Evolutionary conservation across 2,329 filamentous ascomycete genomes (phyloP).

Genomic region (Sporothrix phasma): DNA sequence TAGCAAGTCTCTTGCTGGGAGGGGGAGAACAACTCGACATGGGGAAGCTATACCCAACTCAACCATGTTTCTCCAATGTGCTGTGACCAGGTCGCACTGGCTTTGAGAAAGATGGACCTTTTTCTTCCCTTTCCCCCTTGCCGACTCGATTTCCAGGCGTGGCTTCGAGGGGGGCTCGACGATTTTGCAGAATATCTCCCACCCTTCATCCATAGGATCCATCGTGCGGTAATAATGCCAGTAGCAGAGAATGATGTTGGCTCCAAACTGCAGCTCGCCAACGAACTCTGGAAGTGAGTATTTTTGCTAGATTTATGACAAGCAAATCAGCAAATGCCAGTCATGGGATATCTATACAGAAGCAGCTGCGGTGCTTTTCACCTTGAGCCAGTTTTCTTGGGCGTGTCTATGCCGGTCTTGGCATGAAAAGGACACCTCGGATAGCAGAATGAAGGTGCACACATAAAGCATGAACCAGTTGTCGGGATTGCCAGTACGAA

Average conservation of each 20-base stretch:
- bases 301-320: slow-evolving; percentile 21
- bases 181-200: slow-evolving; percentile 20
- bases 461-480: slow-evolving; percentile 31
- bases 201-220: slow-evolving; percentile 25
- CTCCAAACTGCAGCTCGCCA: slow-evolving; percentile 35
- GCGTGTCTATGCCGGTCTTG: slow-evolving; percentile 36
- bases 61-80: slow-evolving; percentile 23
- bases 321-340: background rate
- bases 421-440: slow-evolving; percentile 32
- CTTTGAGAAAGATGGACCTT: slow-evolving; percentile 19
- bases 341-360: background rate
- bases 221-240: slow-evolving; percentile 42
- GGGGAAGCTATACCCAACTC: slow-evolving; percentile 15
- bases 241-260: slow-evolving; percentile 36
- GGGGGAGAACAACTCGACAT: background rate
- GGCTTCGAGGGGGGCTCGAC: slow-evolving; percentile 7
- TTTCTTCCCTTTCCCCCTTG: slow-evolving; percentile 22
- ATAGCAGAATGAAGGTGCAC: slow-evolving; percentile 33
- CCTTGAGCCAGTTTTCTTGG: slow-evolving; percentile 25
- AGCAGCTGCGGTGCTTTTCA: background rate
- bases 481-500: slow-evolving; percentile 27
- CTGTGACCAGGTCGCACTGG: slow-evolving; percentile 28
- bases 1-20: background rate
- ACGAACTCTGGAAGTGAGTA: slow-evolving; percentile 34
- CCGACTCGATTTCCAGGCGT: slow-evolving; percentile 19